These are phyloP conservation scores for Phaseolus coccineus DNA, from an alignment of 331 rosid species.

Conservation along the genomic window DNA sequence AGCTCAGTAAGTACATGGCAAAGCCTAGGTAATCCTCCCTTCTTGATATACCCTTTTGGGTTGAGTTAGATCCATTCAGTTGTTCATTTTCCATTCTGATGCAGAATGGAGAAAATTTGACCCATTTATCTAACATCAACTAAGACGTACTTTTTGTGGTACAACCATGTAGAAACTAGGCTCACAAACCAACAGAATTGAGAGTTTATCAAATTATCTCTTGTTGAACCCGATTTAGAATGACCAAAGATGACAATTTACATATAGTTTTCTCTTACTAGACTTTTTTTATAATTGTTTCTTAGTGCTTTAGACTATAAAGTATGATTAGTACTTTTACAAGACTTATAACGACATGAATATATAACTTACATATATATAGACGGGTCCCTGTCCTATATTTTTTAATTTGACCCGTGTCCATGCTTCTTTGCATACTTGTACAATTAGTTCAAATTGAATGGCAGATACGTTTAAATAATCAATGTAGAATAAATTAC, in stretches of 20 bases:
- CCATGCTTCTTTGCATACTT: no score
- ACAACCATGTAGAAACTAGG: neutral
- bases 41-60: neutral
- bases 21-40: neutral
- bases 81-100: neutral
- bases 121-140: neutral
- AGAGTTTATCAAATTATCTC: neutral
- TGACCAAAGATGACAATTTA: no score
- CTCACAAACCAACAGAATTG: slow-evolving; percentile 9
- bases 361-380: no score
- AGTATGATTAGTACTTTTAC: no score
- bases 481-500: no score
- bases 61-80: neutral
- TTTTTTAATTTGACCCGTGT: no score
- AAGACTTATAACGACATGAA: no score
- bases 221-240: no score
- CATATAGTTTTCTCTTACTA: no score
- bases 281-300: no score
- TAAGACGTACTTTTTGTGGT: neutral
- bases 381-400: no score
- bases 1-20: neutral
- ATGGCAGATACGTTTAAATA: neutral
- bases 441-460: neutral
- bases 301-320: no score
- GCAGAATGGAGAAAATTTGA: neutral